These are phyloP conservation scores for Nemania abortiva DNA, from an alignment of 2,329 filamentous ascomycete genomes.

Conservation along the genomic window DNA sequence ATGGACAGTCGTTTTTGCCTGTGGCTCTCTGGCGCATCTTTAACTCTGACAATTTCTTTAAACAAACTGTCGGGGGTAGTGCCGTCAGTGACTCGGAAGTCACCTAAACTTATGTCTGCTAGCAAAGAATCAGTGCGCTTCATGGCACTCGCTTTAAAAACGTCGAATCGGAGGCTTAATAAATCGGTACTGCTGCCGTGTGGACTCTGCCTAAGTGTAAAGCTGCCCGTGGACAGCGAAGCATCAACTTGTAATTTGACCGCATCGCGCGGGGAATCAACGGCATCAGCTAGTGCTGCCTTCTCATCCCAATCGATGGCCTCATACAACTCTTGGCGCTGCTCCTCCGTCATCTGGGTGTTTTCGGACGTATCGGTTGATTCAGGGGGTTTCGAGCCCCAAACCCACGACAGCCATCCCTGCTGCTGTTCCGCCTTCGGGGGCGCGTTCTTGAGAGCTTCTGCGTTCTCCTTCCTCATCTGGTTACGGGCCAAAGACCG, in stretches of 20 bases:
- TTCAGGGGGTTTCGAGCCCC: constrained; percentile 78
- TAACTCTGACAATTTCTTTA: constrained; percentile 95
- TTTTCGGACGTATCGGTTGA: constrained; percentile 76
- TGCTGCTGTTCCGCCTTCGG: constrained; percentile 74
- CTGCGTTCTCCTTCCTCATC: constrained; percentile 92
- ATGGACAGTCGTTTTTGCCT: constrained; percentile 64
- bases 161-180: constrained; percentile 91
- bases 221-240: constrained; percentile 94
- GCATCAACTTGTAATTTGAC: constrained; percentile 94
- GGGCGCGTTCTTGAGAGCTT: constrained; percentile 76
- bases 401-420: constrained; percentile 92
- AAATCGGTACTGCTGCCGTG: constrained; percentile 84
- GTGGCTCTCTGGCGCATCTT: constrained; percentile 76
- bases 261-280: constrained; percentile 90
- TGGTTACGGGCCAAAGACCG: constrained; percentile 93
- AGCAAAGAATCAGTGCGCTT: constrained; percentile 93
- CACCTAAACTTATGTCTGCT: constrained; percentile 88
- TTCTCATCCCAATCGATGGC: constrained; percentile 99
- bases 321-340: constrained; percentile 95
- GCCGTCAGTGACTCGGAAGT: constrained; percentile 93
- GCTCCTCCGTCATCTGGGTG: constrained; percentile 91
- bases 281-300: constrained; percentile 84
- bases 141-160: constrained; percentile 89
- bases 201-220: constrained; percentile 88
- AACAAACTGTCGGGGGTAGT: constrained; percentile 92